A percentile compares a stretch with the other conserved stretches of the same genome.
Conservation (phyloP, 2,329 filamentous ascomycete species). For the Cercospora beticola region DNA sequence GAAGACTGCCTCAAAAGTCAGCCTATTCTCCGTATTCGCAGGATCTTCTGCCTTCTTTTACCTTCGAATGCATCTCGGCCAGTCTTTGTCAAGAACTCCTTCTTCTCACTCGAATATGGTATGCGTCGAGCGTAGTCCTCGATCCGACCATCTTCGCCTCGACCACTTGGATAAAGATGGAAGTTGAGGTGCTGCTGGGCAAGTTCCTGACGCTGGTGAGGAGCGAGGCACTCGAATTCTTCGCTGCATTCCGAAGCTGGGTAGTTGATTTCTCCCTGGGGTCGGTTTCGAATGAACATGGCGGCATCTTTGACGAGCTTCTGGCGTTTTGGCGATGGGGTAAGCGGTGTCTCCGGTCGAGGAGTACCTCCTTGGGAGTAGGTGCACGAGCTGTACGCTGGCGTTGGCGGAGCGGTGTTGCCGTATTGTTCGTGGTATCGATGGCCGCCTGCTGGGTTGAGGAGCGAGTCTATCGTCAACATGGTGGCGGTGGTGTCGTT, state of each 20-base stretch:
- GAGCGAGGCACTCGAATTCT: slow-evolving; percentile 41
- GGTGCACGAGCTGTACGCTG: slow-evolving; percentile 28
- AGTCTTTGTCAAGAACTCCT: slow-evolving; percentile 81
- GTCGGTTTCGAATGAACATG: slow-evolving; percentile 60
- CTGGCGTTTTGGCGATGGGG: slow-evolving; percentile 40
- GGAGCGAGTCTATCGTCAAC: slow-evolving; percentile 45
- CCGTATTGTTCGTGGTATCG: slow-evolving; percentile 21
- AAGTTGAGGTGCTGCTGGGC: slow-evolving; percentile 61
- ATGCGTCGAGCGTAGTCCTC: slow-evolving; percentile 63
- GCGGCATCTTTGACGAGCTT: slow-evolving; percentile 67
- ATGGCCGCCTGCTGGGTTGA: slow-evolving; percentile 38
- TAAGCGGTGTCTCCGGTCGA: slow-evolving; percentile 26
- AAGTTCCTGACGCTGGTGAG: slow-evolving; percentile 46
- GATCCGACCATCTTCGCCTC: slow-evolving; percentile 43
- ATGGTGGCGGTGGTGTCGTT: slow-evolving; percentile 27
- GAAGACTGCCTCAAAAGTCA: slow-evolving; percentile 59
- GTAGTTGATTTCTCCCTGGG: slow-evolving; percentile 69
- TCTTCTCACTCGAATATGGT: slow-evolving; percentile 93
- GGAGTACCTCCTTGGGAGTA: slow-evolving; percentile 28
- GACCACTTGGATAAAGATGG: slow-evolving; percentile 64
- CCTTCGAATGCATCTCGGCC: slow-evolving; percentile 86
- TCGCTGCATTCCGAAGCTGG: slow-evolving; percentile 64
- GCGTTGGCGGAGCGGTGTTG: slow-evolving; percentile 30
- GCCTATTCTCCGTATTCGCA: background rate
- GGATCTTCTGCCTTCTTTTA: slow-evolving; percentile 43